A percentile compares a stretch with the other conserved stretches of the same genome.
Evolutionary conservation across 208 protist species (phyloP).

Genomic region (Leptomonas pyrrhocoris): DNA sequence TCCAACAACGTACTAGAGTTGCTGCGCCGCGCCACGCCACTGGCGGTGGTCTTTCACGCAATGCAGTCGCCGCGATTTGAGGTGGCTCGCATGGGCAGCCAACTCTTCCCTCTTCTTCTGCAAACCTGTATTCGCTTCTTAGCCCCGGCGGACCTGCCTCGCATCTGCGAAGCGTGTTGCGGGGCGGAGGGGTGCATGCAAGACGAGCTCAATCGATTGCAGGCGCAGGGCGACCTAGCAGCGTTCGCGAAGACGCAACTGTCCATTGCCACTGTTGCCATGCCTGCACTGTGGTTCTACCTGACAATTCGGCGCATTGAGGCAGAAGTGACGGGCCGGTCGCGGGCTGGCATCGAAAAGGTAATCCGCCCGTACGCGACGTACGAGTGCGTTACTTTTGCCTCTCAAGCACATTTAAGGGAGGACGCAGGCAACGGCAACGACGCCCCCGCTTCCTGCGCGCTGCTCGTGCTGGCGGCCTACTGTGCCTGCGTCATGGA

Average conservation of each 20-base stretch:
- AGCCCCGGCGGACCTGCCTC: constrained; percentile 13
- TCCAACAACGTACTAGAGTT: constrained; percentile 9
- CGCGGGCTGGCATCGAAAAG: constrained; percentile 12
- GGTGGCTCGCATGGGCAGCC: constrained; percentile 64
- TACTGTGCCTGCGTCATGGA: constrained; percentile 38
- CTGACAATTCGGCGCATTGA: constrained; percentile 37
- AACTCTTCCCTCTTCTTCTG: constrained; percentile 72
- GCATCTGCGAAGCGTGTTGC: constrained; percentile 39
- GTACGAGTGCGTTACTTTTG: constrained; percentile 17
- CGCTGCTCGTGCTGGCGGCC: constrained; percentile 28
- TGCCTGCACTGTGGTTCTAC: constrained; percentile 67
- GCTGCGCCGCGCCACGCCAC: constrained; percentile 14
- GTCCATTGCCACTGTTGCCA: constrained; percentile 35
- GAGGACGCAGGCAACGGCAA: neutral
- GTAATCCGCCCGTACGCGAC: constrained; percentile 34
- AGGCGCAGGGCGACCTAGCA: constrained; percentile 6
- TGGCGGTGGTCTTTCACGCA: constrained; percentile 30
- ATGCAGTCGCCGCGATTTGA: constrained; percentile 57
- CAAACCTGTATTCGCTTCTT: constrained; percentile 68
- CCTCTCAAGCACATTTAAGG: constrained; percentile 14
- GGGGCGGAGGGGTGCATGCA: constrained; percentile 29
- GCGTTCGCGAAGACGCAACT: constrained; percentile 20
- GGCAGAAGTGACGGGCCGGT: constrained; percentile 12
- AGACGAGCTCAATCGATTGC: constrained; percentile 21
- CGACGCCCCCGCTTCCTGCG: constrained; percentile 10